Evolutionary conservation across 768 basidiomycete species (phyloP).

Genomic region (Neoboletus magnificus): DNA sequence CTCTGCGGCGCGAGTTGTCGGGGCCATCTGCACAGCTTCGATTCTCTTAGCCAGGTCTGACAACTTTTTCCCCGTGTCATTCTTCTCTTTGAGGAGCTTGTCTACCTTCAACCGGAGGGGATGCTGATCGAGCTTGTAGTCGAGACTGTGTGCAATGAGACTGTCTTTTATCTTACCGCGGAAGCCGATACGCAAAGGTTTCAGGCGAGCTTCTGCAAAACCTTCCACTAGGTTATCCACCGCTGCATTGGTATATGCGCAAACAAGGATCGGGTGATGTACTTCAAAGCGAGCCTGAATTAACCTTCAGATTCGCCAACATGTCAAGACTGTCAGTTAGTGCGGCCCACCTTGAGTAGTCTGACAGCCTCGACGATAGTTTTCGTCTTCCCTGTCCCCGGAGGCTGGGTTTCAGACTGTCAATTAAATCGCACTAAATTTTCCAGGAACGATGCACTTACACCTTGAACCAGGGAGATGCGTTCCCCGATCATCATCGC

Average conservation of each 20-base stretch:
- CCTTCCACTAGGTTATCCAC: conserved; percentile 89
- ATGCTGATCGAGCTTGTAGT: conserved; percentile 61
- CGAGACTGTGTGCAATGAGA: conserved; percentile 57
- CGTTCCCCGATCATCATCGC: conserved; percentile 83
- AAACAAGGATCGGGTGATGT: conserved; percentile 82
- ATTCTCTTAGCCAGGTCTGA: conserved; percentile 28
- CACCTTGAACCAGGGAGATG: conserved; percentile 83
- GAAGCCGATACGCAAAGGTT: conserved; percentile 74
- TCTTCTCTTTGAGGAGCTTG: conserved; percentile 39
- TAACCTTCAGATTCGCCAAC: neutral
- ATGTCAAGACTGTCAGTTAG: neutral
- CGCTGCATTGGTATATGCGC: conserved; percentile 91
- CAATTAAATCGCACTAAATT: neutral
- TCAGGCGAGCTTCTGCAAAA: conserved; percentile 55
- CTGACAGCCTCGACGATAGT: conserved; percentile 85
- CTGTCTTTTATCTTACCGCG: conserved; percentile 56
- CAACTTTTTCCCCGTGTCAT: conserved; percentile 24
- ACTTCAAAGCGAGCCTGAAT: conserved; percentile 72
- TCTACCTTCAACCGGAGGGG: conserved; percentile 46
- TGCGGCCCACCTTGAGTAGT: conserved; percentile 60
- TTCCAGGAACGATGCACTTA: conserved; percentile 34
- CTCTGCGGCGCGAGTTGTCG: conserved; percentile 9
- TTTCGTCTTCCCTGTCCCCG: conserved; percentile 91
- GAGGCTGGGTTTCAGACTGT: conserved; percentile 51
- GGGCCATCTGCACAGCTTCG: conserved; percentile 14